These are phyloP conservation scores for Bolboschoenus planiculmis DNA, from an alignment of 176 grass and related monocot species.

Conservation along the genomic window DNA sequence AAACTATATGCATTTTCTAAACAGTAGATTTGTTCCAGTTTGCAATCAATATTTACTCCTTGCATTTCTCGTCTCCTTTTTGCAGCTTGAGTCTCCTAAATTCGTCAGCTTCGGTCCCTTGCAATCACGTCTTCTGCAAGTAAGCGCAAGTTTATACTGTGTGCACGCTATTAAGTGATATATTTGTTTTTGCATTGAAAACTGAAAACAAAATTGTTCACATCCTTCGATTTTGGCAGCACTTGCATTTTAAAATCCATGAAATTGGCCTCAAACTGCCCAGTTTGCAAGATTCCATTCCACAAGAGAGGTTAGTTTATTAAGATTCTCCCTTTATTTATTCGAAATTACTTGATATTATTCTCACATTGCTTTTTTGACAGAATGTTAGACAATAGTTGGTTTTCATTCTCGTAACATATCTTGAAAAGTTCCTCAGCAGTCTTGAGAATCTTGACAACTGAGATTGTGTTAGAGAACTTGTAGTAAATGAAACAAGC, in stretches of 20 bases:
- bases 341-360: neutral
- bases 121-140: slow-evolving; percentile 92
- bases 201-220: neutral
- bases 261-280: slow-evolving; percentile 65
- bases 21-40: neutral
- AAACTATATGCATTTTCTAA: neutral
- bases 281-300: slow-evolving; percentile 81
- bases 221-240: slow-evolving; percentile 24
- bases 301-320: slow-evolving; percentile 55
- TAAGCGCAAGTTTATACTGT: slow-evolving; percentile 23
- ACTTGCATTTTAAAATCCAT: slow-evolving; percentile 61
- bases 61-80: slow-evolving; percentile 2
- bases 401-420: neutral
- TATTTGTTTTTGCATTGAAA: neutral
- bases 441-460: slow-evolving; percentile 10
- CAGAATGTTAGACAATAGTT: neutral
- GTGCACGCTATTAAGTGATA: neutral
- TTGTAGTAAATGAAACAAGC: neutral
- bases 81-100: slow-evolving; percentile 62
- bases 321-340: neutral
- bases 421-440: neutral
- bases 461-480: neutral
- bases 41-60: too few relatives aligned
- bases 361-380: neutral
- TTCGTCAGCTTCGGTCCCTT: slow-evolving; percentile 53